A percentile compares a stretch with the other conserved stretches of the same genome.
phyloP scores from a whole-genome alignment of 164 flowering plant species.

The Vitis rupestris region DNA sequence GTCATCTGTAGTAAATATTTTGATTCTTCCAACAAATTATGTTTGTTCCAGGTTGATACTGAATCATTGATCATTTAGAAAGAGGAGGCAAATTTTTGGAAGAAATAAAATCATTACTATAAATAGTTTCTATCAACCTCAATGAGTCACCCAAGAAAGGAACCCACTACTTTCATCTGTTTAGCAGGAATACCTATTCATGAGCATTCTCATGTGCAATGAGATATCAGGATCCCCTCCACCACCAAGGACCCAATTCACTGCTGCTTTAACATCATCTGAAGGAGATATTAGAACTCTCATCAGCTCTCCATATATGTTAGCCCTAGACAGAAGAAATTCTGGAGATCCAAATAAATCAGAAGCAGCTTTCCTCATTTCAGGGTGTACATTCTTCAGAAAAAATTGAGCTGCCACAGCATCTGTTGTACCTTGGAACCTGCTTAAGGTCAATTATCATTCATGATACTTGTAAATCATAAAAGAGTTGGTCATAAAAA shows the following conservation, averaged over 20 bases:
- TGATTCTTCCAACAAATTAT: background rate
- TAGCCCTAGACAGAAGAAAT: slow-evolving; percentile 51
- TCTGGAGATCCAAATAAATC: slow-evolving; percentile 68
- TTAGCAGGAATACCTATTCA: slow-evolving; percentile 56
- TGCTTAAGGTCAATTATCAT: slow-evolving; percentile 22
- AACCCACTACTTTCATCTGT: background rate
- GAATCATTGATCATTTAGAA: too few species aligned
- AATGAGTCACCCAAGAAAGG: background rate
- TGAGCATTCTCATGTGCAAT: slow-evolving; percentile 95
- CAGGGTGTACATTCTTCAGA: slow-evolving; percentile 76
- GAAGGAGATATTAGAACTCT: slow-evolving; percentile 78
- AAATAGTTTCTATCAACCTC: too few species aligned
- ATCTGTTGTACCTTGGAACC: slow-evolving; percentile 93
- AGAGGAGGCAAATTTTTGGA: too few species aligned
- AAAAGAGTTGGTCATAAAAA: background rate
- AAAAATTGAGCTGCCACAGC: slow-evolving; percentile 92
- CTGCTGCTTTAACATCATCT: slow-evolving; percentile 66
- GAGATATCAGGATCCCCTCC: slow-evolving; percentile 73
- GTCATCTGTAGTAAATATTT: background rate
- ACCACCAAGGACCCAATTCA: slow-evolving; percentile 68
- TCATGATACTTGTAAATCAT: background rate
- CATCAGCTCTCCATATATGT: slow-evolving; percentile 93
- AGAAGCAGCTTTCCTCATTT: slow-evolving; percentile 72
- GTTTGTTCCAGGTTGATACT: background rate
- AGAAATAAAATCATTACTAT: too few species aligned